Evolutionary conservation across 495 filamentous ascomycete genomes (phyloP), one percentile per base, ranked within the genome.

Genomic region (Hapsidospora chrysogenum): DNA sequence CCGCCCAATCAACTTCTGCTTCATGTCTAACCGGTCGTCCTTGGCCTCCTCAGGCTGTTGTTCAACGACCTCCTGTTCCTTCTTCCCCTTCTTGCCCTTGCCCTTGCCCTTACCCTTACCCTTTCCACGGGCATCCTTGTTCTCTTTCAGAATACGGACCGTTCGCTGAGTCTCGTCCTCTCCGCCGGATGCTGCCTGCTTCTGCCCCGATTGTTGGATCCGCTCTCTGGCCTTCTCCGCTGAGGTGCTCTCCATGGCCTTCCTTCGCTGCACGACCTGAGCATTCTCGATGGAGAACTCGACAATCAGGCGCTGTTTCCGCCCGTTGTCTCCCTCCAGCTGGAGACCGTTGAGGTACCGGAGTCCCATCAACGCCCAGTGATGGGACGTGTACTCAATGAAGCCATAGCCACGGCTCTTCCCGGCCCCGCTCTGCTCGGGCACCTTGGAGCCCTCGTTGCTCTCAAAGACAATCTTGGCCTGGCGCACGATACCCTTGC

Each of bases 221-320:
- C n/a, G n/a, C n/a, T n/a, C n/a, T n/a, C n/a, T n/a, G n/a, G n/a
- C 46, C 70, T 79, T 33, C 66, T 50, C 13, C 65, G 60, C 51
- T 73, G 6, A 6, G 11, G 6, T 85, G 33, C 61, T 63, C 49
- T 92, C 78, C 16, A 65, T 62, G 41, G 86, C 80, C 41, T 67
- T 73, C 17, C 89, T 61, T 37, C 89, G 64, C 38, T 68, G 63
- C 23, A 99, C 80, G 3, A 99, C 89, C 46, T 94, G 83, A 4
- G 83, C 85, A 45, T 99, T 99, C 55, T 99, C 89, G 50, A 99
- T 94, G 9, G 89, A 87, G 58, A 99, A 99, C 51, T 99, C 89
- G 23, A 86, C 87, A 53, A 99, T 82, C 32, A 96, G 54, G 10
- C 86, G 64, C 33, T 60, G 57, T 35, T 59, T 63, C 49, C 67